phyloP scores from a whole-genome alignment of 768 basidiomycete genomes.

The Termitomyces titanicus region DNA sequence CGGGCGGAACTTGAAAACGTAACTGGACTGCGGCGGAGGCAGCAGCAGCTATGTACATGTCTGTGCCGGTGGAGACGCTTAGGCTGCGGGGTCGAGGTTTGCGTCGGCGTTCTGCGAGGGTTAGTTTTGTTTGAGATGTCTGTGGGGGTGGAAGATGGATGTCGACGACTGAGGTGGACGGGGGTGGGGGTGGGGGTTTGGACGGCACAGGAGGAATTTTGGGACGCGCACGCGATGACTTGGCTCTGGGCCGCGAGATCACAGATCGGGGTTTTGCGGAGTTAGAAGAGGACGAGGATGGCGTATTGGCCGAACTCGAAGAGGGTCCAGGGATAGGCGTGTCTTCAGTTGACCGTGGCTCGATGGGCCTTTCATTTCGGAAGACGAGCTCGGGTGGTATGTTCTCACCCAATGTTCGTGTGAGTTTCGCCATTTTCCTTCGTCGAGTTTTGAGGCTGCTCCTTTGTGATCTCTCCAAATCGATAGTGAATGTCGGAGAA shows the following conservation, averaged over 20 bases:
- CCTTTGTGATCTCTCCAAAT: conserved; percentile 14
- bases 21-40: not conserved
- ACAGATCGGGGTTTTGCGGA: not conserved
- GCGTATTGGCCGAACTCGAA: not conserved
- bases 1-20: not conserved
- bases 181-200: not conserved
- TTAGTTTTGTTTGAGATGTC: not conserved
- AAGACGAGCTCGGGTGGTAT: conserved; percentile 48
- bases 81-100: conserved; percentile 15
- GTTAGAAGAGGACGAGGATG: not conserved
- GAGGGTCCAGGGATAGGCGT: not conserved
- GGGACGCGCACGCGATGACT: not conserved
- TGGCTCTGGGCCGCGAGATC: conserved; percentile 11
- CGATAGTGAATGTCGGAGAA: conserved; percentile 20
- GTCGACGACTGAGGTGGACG: not conserved
- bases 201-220: not conserved
- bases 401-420: conserved; percentile 48
- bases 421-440: conserved; percentile 44
- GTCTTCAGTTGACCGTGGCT: not conserved
- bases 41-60: conserved; percentile 5
- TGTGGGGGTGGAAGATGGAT: not conserved
- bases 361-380: conserved; percentile 7
- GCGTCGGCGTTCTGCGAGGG: conserved; percentile 12
- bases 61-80: conserved; percentile 12
- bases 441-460: conserved; percentile 34